Evolutionary conservation across 164 flowering plant genomes (phyloP).

Genomic region (Umbilicus rupestris): DNA sequence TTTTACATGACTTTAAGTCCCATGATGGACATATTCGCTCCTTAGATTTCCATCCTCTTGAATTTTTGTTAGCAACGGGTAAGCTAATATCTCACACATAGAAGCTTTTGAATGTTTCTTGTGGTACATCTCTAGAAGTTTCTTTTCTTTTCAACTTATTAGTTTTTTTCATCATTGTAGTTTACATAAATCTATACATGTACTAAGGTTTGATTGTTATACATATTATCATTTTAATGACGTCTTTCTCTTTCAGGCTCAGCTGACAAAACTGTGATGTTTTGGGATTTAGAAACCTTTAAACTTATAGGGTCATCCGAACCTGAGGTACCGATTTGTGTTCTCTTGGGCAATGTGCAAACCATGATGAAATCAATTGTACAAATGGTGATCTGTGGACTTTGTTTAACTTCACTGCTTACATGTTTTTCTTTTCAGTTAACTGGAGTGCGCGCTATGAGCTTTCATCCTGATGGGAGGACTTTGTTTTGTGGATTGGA

Average conservation of each 20-base stretch:
- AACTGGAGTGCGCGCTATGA: slow-evolving; percentile 60
- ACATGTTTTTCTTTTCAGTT: slow-evolving; percentile 31
- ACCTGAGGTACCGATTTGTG: slow-evolving; percentile 40
- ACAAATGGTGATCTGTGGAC: neutral
- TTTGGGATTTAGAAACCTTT: slow-evolving; percentile 78
- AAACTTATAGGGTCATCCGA: slow-evolving; percentile 65
- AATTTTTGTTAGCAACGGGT: slow-evolving; percentile 90
- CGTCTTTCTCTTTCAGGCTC: slow-evolving; percentile 40
- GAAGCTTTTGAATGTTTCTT: neutral
- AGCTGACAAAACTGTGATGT: slow-evolving; percentile 65
- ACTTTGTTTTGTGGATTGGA: slow-evolving; percentile 74
- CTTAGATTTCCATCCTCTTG: slow-evolving; percentile 78
- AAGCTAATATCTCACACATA: neutral
- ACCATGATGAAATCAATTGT: neutral
- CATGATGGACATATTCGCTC: slow-evolving; percentile 72
- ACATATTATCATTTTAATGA: neutral
- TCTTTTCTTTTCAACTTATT: neutral
- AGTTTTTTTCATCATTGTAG: neutral
- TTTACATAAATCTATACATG: neutral
- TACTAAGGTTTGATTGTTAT: neutral
- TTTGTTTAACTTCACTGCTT: neutral
- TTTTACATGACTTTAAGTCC: slow-evolving; percentile 74
- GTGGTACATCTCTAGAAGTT: no score
- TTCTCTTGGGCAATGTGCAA: neutral
- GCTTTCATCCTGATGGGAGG: slow-evolving; percentile 86